These are phyloP conservation scores for Massariosphaeria phaeospora DNA, from an alignment of 495 filamentous ascomycete species.

Conservation along the genomic window DNA sequence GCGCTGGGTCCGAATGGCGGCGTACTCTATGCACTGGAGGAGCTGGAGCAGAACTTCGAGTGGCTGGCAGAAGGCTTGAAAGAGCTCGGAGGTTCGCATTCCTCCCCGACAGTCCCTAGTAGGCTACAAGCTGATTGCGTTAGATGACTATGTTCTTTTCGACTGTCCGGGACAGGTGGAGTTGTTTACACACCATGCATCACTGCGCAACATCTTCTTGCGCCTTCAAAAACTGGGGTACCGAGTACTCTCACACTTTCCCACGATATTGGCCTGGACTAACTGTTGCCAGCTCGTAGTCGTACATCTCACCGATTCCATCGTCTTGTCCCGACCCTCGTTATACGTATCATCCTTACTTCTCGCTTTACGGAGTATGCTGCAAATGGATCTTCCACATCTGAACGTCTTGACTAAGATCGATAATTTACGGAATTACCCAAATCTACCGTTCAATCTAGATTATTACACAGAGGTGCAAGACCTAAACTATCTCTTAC, in stretches of 20 bases:
- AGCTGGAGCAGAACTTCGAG: conserved; percentile 85
- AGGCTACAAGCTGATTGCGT: too few relatives aligned
- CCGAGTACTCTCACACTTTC: conserved; percentile 54
- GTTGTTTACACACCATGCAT: conserved; percentile 89
- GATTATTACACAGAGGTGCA: conserved; percentile 99
- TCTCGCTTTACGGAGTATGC: conserved; percentile 89
- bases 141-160: conserved; percentile 89
- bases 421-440: conserved; percentile 78
- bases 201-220: conserved; percentile 84
- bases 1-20: conserved; percentile 88
- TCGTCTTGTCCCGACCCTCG: conserved; percentile 83
- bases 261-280: conserved; percentile 9
- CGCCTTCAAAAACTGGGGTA: conserved; percentile 86
- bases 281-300: conserved; percentile 65
- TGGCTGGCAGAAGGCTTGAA: conserved; percentile 70
- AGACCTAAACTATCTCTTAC: conserved; percentile 77
- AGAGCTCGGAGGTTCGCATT: conserved; percentile 18
- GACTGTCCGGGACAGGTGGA: conserved; percentile 97
- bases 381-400: conserved; percentile 93
- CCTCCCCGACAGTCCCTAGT: too few relatives aligned
- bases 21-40: conserved; percentile 87
- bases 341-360: conserved; percentile 92
- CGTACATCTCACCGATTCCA: conserved; percentile 84
- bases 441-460: conserved; percentile 82
- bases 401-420: conserved; percentile 97